Evolutionary conservation across 257 asterid genomes (phyloP).

Genomic region (Primulina eburnea): DNA sequence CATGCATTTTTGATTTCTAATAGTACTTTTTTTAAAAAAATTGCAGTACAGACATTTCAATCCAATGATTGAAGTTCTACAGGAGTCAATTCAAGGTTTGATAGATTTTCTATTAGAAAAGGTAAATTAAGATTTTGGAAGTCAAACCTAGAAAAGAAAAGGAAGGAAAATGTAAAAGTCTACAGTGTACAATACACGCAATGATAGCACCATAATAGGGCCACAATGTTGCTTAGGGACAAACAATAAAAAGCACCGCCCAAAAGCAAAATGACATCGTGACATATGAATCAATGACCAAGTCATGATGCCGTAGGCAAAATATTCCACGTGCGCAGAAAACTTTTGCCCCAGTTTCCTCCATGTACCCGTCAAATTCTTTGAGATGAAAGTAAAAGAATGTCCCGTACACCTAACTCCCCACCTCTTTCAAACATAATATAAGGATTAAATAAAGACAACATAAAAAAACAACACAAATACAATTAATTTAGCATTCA

Average conservation of each 20-base stretch:
- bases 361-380: constrained; percentile 27
- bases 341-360: constrained; percentile 36
- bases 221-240: not conserved
- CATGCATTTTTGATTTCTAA: not conserved
- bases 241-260: constrained; percentile 46
- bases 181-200: not conserved
- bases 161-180: not conserved
- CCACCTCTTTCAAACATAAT: not conserved
- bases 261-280: constrained; percentile 59
- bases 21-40: not conserved
- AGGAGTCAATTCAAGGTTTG: not conserved
- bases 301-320: constrained; percentile 9
- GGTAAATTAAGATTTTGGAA: not conserved
- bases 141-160: not conserved
- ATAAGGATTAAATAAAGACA: not conserved
- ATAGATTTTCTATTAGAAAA: not conserved
- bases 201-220: not conserved
- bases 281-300: constrained; percentile 35
- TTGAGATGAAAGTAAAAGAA: not conserved
- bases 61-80: not conserved
- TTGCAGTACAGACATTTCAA: not conserved
- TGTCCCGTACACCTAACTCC: not conserved
- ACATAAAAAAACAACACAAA: too few species aligned
- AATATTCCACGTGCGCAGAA: constrained; percentile 17
- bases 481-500: not conserved